Evolutionary conservation across 768 basidiomycete species (phyloP).

Genomic region (Pisolithus tinctorius): DNA sequence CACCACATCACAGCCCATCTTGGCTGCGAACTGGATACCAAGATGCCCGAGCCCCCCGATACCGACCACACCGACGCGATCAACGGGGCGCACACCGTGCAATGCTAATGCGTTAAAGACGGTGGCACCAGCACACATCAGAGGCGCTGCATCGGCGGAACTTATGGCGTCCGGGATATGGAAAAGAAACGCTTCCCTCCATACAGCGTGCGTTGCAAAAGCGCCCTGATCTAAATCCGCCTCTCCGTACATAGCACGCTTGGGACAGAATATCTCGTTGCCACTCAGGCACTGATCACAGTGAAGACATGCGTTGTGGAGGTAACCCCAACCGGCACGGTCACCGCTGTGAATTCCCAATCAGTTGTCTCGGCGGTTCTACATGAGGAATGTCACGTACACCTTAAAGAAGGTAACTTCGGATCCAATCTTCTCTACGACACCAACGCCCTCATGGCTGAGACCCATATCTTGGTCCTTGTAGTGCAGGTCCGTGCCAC

Average conservation of each 20-base stretch:
- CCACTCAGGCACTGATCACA: conserved; percentile 30
- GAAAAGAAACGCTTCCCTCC: conserved; percentile 30
- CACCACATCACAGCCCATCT: conserved; percentile 34
- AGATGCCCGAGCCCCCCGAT: conserved; percentile 34
- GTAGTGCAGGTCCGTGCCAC: conserved; percentile 34
- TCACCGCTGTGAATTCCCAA: conserved; percentile 21
- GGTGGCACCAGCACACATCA: conserved; percentile 33
- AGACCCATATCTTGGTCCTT: conserved; percentile 28
- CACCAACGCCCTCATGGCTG: conserved; percentile 34
- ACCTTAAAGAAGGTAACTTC: conserved; percentile 28
- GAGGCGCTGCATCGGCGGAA: conserved; percentile 26
- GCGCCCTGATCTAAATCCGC: conserved; percentile 27
- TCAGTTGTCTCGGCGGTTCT: not conserved
- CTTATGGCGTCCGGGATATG: conserved; percentile 25
- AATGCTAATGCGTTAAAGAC: conserved; percentile 24
- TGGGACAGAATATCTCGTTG: conserved; percentile 22
- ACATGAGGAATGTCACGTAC: conserved; percentile 13
- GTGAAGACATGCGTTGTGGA: conserved; percentile 26
- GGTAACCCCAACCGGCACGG: conserved; percentile 31
- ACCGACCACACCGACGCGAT: conserved; percentile 29
- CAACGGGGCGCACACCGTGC: conserved; percentile 20
- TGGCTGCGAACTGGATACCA: conserved; percentile 32
- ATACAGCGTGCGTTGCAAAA: conserved; percentile 29
- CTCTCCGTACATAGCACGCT: conserved; percentile 20
- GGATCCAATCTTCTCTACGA: conserved; percentile 27